Base-by-base conservation (phyloP, 306 rosid genomes). In the Elaeagnus macrophylla region DNA sequence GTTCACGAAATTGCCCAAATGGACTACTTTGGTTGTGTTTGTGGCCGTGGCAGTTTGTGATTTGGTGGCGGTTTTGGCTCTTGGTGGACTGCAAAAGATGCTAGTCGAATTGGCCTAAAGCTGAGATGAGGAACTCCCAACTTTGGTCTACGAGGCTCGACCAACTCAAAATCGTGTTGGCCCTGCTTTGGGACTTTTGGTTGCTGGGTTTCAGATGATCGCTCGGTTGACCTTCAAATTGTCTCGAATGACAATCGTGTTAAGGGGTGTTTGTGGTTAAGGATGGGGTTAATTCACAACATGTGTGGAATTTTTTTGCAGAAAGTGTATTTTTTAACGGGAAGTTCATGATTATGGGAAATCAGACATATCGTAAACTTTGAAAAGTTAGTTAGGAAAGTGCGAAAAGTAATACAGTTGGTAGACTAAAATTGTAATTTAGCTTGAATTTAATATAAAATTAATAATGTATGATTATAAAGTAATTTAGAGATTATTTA, bases 21-120 rank as follows among this genome's bases (percentile, higher is more conserved):
- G 97, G 97, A 90, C 97, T 43, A 90, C 97, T 2, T 90, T 95
- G 97, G 65, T 54, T 13, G 54, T 90, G 64, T 83, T 90, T 8
- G 83, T 90, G 0, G 95, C 94, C 0, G 81, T 90, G 15, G 95
- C 97, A 10, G 46, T 83, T 18, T 90, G 86, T 40, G 97, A 90
- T 69, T 56, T 90, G 57, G 95, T 74, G 47, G 97, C 97, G 10
- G 97, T 90, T 49, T 67, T 90, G 64, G 94, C 97, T 1, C 97
- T 95, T 10, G 95, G 94, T 5, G 97, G 97, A 0, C 97, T 95
- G 7, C 79, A 86, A 44, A 90, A 90, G 75, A 69, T 90, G 15
- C 54, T 90, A 60, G 97, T 90, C 7, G 97, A 90, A 37, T 65
- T 90, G 71, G 97, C 95, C 6, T 90, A 95, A 0, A 77, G 62